Conservation (phyloP, 148 eudicot genomes). For the Spergularia marina region DNA sequence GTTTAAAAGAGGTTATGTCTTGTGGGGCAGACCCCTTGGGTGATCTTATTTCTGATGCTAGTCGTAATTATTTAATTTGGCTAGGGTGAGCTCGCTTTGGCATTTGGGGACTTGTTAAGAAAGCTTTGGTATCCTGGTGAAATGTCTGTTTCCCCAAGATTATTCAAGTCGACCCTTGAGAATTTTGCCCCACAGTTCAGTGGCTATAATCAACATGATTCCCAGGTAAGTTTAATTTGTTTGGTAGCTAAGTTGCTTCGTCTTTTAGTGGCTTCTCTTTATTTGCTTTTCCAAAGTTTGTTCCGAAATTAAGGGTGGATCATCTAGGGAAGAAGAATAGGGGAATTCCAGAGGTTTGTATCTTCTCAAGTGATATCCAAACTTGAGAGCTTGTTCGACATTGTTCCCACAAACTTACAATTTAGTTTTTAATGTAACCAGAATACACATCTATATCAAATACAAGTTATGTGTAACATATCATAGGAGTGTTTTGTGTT, state of each 20-base stretch:
- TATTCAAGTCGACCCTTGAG: constrained; percentile 59
- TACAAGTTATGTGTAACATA: too few relatives aligned
- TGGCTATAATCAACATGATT: constrained; percentile 91
- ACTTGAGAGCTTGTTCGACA: too few relatives aligned
- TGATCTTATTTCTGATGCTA: neutral
- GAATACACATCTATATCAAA: too few relatives aligned
- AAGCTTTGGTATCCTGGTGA: constrained; percentile 72
- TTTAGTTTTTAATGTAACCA: too few relatives aligned
- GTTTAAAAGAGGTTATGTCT: neutral
- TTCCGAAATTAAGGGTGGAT: neutral
- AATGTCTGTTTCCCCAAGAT: constrained; percentile 48
- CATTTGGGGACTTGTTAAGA: constrained; percentile 76
- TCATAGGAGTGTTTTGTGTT: too few relatives aligned
- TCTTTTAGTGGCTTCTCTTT: neutral
- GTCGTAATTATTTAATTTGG: constrained; percentile 9
- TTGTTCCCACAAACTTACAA: too few relatives aligned
- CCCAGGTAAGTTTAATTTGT: constrained; percentile 50
- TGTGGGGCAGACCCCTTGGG: constrained; percentile 1
- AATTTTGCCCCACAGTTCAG: constrained; percentile 75
- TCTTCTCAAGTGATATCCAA: too few relatives aligned
- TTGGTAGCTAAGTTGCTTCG: neutral
- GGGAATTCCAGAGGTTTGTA: too few relatives aligned
- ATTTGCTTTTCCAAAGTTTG: neutral
- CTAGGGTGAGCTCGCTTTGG: constrained; percentile 83
- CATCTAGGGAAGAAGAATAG: neutral